Evolutionary conservation across 129 eudicot genomes (phyloP).

Genomic region (Ambrosia artemisiifolia): DNA sequence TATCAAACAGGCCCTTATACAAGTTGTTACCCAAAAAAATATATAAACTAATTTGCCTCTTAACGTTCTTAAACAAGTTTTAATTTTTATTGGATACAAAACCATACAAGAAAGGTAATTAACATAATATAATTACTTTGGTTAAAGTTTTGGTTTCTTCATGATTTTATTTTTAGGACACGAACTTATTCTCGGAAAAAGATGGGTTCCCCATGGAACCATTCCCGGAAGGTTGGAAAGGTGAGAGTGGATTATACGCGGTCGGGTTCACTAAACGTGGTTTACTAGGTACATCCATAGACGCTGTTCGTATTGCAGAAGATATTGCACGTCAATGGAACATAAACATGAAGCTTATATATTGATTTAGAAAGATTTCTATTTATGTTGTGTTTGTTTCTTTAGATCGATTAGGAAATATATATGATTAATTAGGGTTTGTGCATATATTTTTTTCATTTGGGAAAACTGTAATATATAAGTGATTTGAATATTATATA

Average conservation of each 20-base stretch:
- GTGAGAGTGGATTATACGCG: slow-evolving; percentile 54
- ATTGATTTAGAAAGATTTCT: background rate
- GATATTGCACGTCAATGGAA: slow-evolving; percentile 52
- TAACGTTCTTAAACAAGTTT: no score
- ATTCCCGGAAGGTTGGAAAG: slow-evolving; percentile 76
- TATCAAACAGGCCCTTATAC: no score
- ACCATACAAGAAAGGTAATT: no score
- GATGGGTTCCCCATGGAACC: slow-evolving; percentile 53
- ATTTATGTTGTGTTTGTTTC: slow-evolving; percentile 18
- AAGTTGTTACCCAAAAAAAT: no score
- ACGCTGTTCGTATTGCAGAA: slow-evolving; percentile 53
- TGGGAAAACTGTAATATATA: slow-evolving; percentile 1
- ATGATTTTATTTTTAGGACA: slow-evolving; percentile 34
- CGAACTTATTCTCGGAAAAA: slow-evolving; percentile 43
- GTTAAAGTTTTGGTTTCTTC: background rate
- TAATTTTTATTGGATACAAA: background rate
- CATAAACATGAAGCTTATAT: slow-evolving; percentile 17
- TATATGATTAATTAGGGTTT: slow-evolving; percentile 17
- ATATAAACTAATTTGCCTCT: no score
- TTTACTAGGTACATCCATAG: slow-evolving; percentile 53
- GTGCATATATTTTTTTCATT: background rate
- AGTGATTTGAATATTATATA: background rate
- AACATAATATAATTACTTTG: background rate
- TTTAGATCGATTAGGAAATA: background rate
- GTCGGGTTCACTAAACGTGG: slow-evolving; percentile 66